Evolutionary conservation across 2,329 filamentous ascomycete species (phyloP).

Genomic region (Nothopassalora personata): DNA sequence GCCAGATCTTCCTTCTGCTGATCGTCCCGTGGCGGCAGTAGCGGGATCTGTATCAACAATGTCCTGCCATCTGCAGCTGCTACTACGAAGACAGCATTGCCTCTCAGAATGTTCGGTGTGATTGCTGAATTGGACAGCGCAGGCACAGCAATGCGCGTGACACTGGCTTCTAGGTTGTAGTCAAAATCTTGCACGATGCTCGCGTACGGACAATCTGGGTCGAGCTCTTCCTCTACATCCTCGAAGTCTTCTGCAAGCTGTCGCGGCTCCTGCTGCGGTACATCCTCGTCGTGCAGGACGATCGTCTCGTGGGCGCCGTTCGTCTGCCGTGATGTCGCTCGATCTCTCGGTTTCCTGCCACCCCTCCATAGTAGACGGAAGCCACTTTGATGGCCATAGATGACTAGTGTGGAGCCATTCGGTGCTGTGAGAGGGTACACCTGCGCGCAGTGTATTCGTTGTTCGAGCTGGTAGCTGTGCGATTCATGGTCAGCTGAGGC

Average conservation of each 20-base stretch:
- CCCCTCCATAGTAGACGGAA: conserved; percentile 57
- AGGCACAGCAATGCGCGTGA: conserved; percentile 50
- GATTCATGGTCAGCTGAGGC: conserved; percentile 6
- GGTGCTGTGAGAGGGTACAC: conserved; percentile 55
- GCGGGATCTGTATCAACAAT: conserved; percentile 50
- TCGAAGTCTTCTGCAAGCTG: conserved; percentile 42
- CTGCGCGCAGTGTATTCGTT: conserved; percentile 52
- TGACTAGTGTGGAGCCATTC: conserved; percentile 57
- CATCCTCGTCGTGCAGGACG: conserved; percentile 54
- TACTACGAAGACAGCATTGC: conserved; percentile 46
- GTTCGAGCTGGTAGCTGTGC: conserved; percentile 54
- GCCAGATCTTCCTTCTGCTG: conserved; percentile 20
- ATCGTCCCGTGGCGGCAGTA: conserved; percentile 42
- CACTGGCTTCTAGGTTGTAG: conserved; percentile 49
- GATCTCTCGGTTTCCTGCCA: conserved; percentile 36
- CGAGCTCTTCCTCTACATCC: conserved; percentile 53
- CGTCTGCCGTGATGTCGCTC: conserved; percentile 3
- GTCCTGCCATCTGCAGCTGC: conserved; percentile 55
- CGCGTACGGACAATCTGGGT: conserved; percentile 51
- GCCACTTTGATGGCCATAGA: conserved; percentile 56
- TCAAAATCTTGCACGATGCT: conserved; percentile 51
- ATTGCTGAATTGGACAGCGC: conserved; percentile 26
- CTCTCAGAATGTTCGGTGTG: conserved; percentile 22
- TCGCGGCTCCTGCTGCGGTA: conserved; percentile 20
- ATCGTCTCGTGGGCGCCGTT: conserved; percentile 42